phyloP scores from a whole-genome alignment of 176 grass and related monocot genomes.

The Cenchrus americanus region DNA sequence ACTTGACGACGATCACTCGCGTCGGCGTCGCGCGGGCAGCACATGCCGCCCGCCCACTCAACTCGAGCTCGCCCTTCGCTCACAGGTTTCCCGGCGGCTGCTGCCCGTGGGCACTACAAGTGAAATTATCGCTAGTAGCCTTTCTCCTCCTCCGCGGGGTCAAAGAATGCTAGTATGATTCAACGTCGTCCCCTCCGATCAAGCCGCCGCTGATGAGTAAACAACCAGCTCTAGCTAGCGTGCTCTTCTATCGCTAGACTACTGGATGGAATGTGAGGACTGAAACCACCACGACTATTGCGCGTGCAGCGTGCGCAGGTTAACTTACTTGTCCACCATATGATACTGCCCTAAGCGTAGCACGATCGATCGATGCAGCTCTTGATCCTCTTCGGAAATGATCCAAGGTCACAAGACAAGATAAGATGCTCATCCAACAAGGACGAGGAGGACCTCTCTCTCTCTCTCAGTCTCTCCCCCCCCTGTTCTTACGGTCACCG shows the following conservation, averaged over 20 bases:
- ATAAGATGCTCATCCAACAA: too few species aligned
- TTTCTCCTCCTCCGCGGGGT: neutral
- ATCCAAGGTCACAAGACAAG: too few species aligned
- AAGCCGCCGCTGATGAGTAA: conserved; percentile 17
- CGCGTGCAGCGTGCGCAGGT: too few species aligned
- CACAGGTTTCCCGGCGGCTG: conserved; percentile 27
- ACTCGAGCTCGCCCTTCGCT: neutral
- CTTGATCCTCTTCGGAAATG: too few species aligned
- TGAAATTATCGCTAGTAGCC: neutral
- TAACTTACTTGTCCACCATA: too few species aligned
- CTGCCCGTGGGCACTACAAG: conserved; percentile 1
- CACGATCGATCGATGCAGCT: too few species aligned
- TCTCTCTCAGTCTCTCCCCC: too few species aligned
- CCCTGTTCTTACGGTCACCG: too few species aligned
- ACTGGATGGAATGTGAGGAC: neutral
- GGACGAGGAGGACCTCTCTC: too few species aligned
- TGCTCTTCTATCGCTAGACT: neutral
- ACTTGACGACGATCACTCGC: too few species aligned
- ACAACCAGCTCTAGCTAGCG: neutral
- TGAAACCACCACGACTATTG: too few species aligned
- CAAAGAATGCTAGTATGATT: conserved; percentile 25
- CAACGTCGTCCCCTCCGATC: neutral
- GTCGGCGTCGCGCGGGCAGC: neutral
- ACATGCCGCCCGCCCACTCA: neutral
- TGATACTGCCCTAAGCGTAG: too few species aligned